Percentiles rank a stretch among this genome's conserved stretches.
Evolutionary conservation across 768 basidiomycete species (phyloP).

Genomic region (Omphalotus guepiniiformis): DNA sequence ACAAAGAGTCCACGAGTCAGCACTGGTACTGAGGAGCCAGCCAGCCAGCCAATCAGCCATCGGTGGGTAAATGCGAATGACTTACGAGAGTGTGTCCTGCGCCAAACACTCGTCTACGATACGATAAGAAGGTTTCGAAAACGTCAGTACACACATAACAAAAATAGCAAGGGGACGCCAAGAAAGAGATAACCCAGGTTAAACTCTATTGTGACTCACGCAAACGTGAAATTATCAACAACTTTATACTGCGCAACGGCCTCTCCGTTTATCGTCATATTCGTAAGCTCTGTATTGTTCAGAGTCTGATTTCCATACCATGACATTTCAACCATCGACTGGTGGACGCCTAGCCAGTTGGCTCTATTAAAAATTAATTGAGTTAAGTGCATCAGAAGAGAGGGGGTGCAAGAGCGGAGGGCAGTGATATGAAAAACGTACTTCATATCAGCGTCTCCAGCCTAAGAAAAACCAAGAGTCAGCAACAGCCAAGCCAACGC

Average conservation of each 20-base stretch:
- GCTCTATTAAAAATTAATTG: slow-evolving; percentile 17
- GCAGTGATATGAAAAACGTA: slow-evolving; percentile 14
- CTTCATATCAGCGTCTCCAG: slow-evolving; percentile 33
- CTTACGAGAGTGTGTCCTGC: slow-evolving; percentile 43
- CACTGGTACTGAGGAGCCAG: neutral
- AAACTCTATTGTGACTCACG: slow-evolving; percentile 28
- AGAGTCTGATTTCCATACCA: slow-evolving; percentile 41
- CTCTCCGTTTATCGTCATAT: slow-evolving; percentile 30
- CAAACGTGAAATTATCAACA: slow-evolving; percentile 45
- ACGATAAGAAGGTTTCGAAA: neutral
- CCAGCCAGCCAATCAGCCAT: neutral
- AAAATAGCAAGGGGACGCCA: too few relatives aligned
- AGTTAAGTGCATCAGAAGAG: neutral
- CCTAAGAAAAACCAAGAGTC: slow-evolving; percentile 14
- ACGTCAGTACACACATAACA: neutral
- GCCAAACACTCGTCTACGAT: slow-evolving; percentile 24
- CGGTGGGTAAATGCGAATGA: neutral
- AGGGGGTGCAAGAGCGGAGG: too few relatives aligned
- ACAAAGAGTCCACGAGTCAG: neutral
- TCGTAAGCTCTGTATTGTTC: slow-evolving; percentile 29
- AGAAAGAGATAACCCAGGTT: too few relatives aligned
- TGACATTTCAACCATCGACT: slow-evolving; percentile 37
- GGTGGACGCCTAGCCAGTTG: slow-evolving; percentile 36
- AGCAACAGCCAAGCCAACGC: neutral
- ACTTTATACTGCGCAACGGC: slow-evolving; percentile 38